Evolutionary conservation across 116 monocot species (phyloP).

Genomic region (Posidonia oceanica): DNA sequence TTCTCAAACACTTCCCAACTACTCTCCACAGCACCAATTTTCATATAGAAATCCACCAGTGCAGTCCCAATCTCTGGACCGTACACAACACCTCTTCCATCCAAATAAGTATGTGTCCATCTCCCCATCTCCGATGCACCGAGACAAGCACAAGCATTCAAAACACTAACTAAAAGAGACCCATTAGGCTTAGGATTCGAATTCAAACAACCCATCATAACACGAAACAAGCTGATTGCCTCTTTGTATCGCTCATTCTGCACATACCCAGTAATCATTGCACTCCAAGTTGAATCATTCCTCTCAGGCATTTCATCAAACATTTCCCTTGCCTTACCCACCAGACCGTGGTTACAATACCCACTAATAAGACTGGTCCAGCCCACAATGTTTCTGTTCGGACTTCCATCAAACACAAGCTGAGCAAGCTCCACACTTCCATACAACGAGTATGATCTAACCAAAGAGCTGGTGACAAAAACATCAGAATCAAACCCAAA

Average conservation of each 20-base stretch:
- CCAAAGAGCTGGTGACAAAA: constrained; percentile 38
- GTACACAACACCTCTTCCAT: constrained; percentile 15
- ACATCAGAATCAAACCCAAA: constrained; percentile 45
- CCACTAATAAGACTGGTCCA: constrained; percentile 54
- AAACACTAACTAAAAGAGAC: constrained; percentile 37
- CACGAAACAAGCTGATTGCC: constrained; percentile 41
- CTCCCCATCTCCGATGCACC: constrained; percentile 34
- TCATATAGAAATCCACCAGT: constrained; percentile 53
- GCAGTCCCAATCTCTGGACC: constrained; percentile 51
- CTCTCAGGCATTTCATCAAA: constrained; percentile 43
- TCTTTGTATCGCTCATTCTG: constrained; percentile 31
- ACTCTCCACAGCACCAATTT: constrained; percentile 26
- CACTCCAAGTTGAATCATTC: constrained; percentile 56
- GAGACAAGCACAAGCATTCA: constrained; percentile 32
- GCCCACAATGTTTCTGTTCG: constrained; percentile 31
- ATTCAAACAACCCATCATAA: background rate
- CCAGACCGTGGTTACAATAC: constrained; percentile 17
- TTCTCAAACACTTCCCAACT: constrained; percentile 30
- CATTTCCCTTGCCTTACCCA: constrained; percentile 24
- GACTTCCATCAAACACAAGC: constrained; percentile 31
- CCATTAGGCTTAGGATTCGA: constrained; percentile 11
- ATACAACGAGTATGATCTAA: constrained; percentile 21
- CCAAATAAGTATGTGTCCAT: constrained; percentile 32
- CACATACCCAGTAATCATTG: constrained; percentile 50
- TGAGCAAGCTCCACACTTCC: constrained; percentile 21